Percentiles rank a stretch among this genome's conserved stretches.
Evolutionary conservation across 345 rosid genomes (phyloP).

Genomic region (Arabis alpina): DNA sequence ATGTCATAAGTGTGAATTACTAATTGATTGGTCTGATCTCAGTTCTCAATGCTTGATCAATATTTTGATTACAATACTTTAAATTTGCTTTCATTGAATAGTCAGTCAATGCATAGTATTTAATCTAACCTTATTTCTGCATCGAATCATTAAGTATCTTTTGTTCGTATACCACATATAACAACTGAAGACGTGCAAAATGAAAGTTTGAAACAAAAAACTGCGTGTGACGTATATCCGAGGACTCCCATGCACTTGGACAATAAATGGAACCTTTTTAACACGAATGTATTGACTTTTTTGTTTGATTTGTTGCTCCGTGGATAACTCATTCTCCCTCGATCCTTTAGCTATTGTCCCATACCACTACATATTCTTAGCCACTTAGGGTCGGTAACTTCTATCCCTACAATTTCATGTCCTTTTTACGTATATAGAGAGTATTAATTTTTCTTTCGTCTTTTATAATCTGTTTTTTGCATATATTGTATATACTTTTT

Average conservation of each 20-base stretch:
- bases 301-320: conserved; percentile 5
- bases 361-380: background rate
- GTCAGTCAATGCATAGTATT: conserved; percentile 27
- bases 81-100: conserved; percentile 16
- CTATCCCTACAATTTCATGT: background rate
- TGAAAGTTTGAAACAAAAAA: background rate
- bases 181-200: conserved; percentile 18
- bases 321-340: background rate
- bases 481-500: background rate
- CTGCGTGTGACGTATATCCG: conserved; percentile 1
- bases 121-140: background rate
- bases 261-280: background rate
- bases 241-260: conserved; percentile 4
- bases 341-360: background rate
- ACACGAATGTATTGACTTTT: background rate
- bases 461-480: background rate
- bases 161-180: conserved; percentile 24
- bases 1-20: background rate
- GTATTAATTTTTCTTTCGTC: background rate
- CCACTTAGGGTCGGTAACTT: background rate
- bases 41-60: conserved; percentile 16
- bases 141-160: conserved; percentile 3
- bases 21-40: conserved; percentile 21
- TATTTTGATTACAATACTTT: conserved; percentile 7
- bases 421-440: background rate